These are phyloP conservation scores for Fonsecaea multimorphosa DNA, from an alignment of 2,329 filamentous ascomycete genomes.

Conservation along the genomic window DNA sequence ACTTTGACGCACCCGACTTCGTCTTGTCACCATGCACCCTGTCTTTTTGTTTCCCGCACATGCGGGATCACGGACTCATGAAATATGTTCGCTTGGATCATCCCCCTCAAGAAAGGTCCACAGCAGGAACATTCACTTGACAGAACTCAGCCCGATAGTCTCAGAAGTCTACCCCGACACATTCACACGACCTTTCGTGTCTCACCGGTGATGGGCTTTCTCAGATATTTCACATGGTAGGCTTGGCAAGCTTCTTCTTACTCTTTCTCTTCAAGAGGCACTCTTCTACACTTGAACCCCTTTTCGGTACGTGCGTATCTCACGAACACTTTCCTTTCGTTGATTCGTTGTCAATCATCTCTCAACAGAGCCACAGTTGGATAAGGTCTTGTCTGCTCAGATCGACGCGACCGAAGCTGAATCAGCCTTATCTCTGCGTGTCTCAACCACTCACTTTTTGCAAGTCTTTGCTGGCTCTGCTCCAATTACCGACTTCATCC, in stretches of 20 bases:
- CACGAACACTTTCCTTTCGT: neutral
- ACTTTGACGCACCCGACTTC: neutral
- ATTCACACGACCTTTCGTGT: neutral
- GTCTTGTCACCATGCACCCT: neutral
- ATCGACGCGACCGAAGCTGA: neutral
- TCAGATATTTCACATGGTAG: neutral
- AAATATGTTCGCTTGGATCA: neutral
- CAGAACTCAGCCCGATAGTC: neutral
- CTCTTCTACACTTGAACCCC: neutral
- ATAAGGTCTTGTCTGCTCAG: neutral
- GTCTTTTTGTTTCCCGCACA: neutral
- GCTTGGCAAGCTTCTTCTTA: neutral
- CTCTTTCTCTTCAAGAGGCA: neutral
- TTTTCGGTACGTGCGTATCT: neutral
- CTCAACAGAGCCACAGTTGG: neutral
- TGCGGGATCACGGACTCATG: neutral
- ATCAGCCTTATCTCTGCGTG: neutral
- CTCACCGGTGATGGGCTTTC: neutral
- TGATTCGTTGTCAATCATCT: neutral
- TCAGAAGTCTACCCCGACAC: neutral
- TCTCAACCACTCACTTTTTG: no score
- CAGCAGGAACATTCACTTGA: neutral
- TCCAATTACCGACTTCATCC: no score
- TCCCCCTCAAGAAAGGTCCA: neutral
- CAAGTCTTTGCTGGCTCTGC: no score